Evolutionary conservation across 441 rosid species (phyloP).

Genomic region (Melastoma candidum): DNA sequence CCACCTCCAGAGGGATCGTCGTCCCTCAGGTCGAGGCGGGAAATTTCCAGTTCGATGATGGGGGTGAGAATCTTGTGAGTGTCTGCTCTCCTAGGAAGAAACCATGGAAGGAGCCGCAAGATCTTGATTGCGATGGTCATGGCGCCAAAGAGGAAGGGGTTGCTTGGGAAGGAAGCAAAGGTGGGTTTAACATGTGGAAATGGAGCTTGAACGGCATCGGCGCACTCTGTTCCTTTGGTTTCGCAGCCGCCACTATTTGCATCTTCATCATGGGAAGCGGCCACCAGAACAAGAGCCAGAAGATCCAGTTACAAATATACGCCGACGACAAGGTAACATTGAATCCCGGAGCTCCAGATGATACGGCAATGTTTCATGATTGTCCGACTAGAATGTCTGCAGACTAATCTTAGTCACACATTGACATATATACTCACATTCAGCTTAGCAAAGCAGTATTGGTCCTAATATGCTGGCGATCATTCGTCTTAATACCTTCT

Average conservation of each 20-base stretch:
- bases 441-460: too few relatives aligned
- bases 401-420: background rate
- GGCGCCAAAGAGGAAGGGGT: background rate
- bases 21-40: background rate
- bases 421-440: background rate
- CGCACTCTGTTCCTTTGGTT: conserved; percentile 12
- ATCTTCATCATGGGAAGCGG: conserved; percentile 5
- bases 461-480: too few relatives aligned
- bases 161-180: conserved; percentile 1
- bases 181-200: conserved; percentile 8
- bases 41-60: conserved; percentile 8
- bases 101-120: background rate
- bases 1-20: background rate
- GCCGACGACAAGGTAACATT: conserved; percentile 14
- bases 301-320: conserved; percentile 13
- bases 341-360: too few relatives aligned
- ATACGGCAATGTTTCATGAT: too few relatives aligned
- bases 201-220: conserved; percentile 16
- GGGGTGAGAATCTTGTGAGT: background rate
- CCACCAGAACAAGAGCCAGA: conserved; percentile 8
- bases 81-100: conserved; percentile 1
- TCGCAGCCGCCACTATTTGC: conserved; percentile 7
- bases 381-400: too few relatives aligned
- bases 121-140: background rate
- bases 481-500: background rate